A percentile compares a stretch with the other conserved stretches of the same genome.
Conservation (phyloP, 768 basidiomycete genomes). For the Royoungia palumana region DNA sequence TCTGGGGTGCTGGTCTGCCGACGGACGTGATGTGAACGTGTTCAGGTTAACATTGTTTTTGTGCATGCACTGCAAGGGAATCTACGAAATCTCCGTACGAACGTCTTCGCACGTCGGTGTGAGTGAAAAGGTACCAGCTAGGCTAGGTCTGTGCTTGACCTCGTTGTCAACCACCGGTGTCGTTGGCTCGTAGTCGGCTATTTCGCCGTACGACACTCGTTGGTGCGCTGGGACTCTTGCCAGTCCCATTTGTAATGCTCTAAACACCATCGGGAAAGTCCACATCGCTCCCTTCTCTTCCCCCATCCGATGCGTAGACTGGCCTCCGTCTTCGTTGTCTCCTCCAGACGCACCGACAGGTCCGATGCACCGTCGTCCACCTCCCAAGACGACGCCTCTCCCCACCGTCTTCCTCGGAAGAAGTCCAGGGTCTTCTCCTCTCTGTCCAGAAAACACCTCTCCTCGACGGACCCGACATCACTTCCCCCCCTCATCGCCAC, state of each 20-base stretch:
- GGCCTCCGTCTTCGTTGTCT: conserved; percentile 53
- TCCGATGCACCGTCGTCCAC: conserved; percentile 15
- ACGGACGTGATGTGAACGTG: background rate
- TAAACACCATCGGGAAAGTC: conserved; percentile 16
- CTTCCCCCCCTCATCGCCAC: conserved; percentile 22
- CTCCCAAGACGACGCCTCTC: conserved; percentile 14
- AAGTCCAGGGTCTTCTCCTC: conserved; percentile 21
- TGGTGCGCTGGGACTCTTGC: conserved; percentile 8
- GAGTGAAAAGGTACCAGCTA: background rate
- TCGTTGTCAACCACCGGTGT: conserved; percentile 7
- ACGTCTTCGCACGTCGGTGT: conserved; percentile 11
- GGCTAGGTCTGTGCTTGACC: background rate
- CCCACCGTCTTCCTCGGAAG: conserved; percentile 19
- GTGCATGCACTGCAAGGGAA: background rate
- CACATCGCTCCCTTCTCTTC: conserved; percentile 19
- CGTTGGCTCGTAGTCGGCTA: conserved; percentile 5
- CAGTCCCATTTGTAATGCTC: conserved; percentile 38
- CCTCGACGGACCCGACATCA: conserved; percentile 14
- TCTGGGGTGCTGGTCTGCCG: background rate
- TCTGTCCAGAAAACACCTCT: conserved; percentile 27
- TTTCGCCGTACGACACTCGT: conserved; percentile 8
- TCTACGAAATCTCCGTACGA: background rate
- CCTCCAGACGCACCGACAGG: conserved; percentile 35
- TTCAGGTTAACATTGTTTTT: background rate
- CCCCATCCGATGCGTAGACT: conserved; percentile 57